Base-by-base conservation (phyloP, 2,329 filamentous ascomycete species). In the Apiospora hydei region DNA sequence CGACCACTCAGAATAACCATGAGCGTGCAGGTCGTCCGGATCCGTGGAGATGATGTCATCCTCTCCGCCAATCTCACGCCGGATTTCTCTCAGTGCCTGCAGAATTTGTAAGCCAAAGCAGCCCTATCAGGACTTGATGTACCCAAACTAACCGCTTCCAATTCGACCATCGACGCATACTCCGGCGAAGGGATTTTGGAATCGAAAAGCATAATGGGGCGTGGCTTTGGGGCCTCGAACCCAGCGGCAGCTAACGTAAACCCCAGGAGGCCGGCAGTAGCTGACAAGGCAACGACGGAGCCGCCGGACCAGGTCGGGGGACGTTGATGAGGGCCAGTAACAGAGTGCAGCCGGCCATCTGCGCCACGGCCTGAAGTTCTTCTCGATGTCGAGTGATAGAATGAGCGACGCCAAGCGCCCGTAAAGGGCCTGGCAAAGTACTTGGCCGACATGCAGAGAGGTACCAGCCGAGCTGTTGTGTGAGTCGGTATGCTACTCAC, bases 1-100 rank as follows among this genome's bases (percentile, higher is more conserved):
- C 2, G 90, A 91, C 90, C 90, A 92, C 77, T 90, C 89, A 3
- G 90, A 92, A 79, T 91, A 92, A n/a, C 90, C 90, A 76, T 92
- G 90, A 5, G 85, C 84, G 61, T 85, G 84, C 57, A 92, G 82
- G 75, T 91, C 89, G 18, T 92, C 90, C 0, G 88, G 85, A 71
- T 92, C 90, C 0, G 85, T 90, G 13, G 89, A 91, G 51, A 92
- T 88, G 66, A 90, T 86, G 73, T 91, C 89, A 68, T 89, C 85
- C 18, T 76, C 77, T 1, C 69, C 77, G 67, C 81, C 80, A 71
- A 86, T 78, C 76, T 83, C 80, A n/a, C 77, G 76, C 10, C 86
- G 86, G 71, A 92, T 91, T 74, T 89, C 86, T 61, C 80, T 77
- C 64, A 91, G 81, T 0, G 89, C 89, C 89, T 90, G 34, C 68